These are phyloP conservation scores for Daldinia eschscholtzii DNA, from an alignment of 2,329 filamentous ascomycete genomes.

Conservation along the genomic window DNA sequence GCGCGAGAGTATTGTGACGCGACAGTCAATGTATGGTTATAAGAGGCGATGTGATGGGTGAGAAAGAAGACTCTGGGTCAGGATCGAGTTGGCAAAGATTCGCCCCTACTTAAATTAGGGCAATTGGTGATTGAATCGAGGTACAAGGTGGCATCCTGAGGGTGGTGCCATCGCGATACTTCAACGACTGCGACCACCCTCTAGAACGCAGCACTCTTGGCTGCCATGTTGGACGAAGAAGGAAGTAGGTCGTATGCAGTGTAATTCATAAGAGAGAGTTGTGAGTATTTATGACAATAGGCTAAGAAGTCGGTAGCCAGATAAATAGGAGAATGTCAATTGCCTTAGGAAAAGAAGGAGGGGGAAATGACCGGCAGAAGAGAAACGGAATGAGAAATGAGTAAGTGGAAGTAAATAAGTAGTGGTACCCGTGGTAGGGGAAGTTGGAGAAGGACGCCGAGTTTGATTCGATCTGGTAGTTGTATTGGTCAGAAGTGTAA, in stretches of 20 bases:
- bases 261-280: conserved; percentile 27
- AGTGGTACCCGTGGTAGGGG: conserved; percentile 1
- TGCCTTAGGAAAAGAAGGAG: conserved; percentile 24
- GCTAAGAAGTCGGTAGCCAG: conserved; percentile 38
- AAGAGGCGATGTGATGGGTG: conserved; percentile 1
- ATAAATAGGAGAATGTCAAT: conserved; percentile 30
- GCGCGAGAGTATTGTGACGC: conserved; percentile 23
- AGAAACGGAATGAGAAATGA: conserved; percentile 14
- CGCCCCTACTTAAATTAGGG: conserved; percentile 38
- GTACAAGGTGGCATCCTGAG: conserved; percentile 59
- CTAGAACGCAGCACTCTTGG: conserved; percentile 64
- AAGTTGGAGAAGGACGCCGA: conserved; percentile 9
- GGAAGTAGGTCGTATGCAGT: conserved; percentile 37
- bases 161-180: conserved; percentile 68
- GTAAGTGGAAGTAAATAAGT: neutral
- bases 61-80: neutral
- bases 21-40: conserved; percentile 25
- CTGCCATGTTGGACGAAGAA: conserved; percentile 58
- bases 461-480: conserved; percentile 15
- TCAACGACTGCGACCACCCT: conserved; percentile 64
- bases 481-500: neutral
- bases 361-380: conserved; percentile 29
- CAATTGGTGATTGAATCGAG: conserved; percentile 37
- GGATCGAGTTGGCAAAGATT: conserved; percentile 17
- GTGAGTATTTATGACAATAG: conserved; percentile 30